Conservation (phyloP, 805 yeast species). For the Nakazawaea anatomiae region DNA sequence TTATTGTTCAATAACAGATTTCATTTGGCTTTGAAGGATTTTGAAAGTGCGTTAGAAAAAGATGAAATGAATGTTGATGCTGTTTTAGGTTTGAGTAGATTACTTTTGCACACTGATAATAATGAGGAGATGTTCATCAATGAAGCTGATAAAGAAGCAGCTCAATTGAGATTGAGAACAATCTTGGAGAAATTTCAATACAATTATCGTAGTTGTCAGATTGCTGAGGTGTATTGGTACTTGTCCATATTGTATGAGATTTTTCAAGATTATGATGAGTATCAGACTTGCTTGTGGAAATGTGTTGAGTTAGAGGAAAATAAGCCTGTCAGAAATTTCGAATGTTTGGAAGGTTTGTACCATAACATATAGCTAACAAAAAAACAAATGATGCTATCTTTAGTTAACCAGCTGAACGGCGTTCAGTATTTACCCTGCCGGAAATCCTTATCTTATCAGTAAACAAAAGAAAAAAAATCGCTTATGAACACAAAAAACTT, state of each 20-base stretch:
- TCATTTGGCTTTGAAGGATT: slow-evolving; percentile 51
- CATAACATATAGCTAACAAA: background rate
- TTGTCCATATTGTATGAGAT: slow-evolving; percentile 59
- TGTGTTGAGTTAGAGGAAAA: slow-evolving; percentile 59
- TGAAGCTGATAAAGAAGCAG: slow-evolving; percentile 52
- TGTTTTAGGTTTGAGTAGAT: slow-evolving; percentile 47
- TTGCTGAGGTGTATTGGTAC: slow-evolving; percentile 63
- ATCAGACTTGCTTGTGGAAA: slow-evolving; percentile 50
- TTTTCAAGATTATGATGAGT: slow-evolving; percentile 40
- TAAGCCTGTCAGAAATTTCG: slow-evolving; percentile 42
- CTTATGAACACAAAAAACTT: background rate
- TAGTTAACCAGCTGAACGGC: background rate
- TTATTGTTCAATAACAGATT: slow-evolving; percentile 24
- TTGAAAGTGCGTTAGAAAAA: slow-evolving; percentile 55
- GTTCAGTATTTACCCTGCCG: background rate
- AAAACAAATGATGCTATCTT: too few relatives aligned
- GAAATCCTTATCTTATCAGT: background rate
- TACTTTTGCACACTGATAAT: slow-evolving; percentile 39
- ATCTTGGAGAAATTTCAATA: slow-evolving; percentile 32
- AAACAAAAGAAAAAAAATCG: background rate
- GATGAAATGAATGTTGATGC: slow-evolving; percentile 43
- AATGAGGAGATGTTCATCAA: slow-evolving; percentile 36
- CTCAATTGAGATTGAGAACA: slow-evolving; percentile 48
- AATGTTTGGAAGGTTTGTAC: slow-evolving; percentile 2
- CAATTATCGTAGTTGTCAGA: slow-evolving; percentile 35